Evolutionary conservation across 441 rosid genomes (phyloP), one percentile per base, ranked within the genome.

Genomic region (Bocquillonia castaneifolia): DNA sequence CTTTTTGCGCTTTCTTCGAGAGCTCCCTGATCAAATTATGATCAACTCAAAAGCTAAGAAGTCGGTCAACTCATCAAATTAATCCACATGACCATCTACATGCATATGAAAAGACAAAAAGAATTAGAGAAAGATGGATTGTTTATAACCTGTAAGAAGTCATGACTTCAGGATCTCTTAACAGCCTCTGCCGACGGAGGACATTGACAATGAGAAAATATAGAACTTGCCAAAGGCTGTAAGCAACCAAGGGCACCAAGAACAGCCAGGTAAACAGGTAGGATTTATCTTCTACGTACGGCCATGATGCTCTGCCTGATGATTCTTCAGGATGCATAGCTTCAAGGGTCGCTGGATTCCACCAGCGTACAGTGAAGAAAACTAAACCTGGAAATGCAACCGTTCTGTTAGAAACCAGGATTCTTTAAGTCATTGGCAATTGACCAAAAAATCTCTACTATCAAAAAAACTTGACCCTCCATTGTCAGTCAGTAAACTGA

Each of bases 151-250:
- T 86, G 85, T 91, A 93, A 20, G 97, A 93, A 65, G 99, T 93
- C 99, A 93, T 93, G 68, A 93, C 99, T 85, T 91, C 97, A 58
- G 99, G 99, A 78, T 93, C 99, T 79, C 92, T 85, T 20, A 93
- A 74, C 60, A 93, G 78, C 79, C 99, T 84, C 76, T 93, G 99
- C 36, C 92, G 81, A 58, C 96, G 96, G 0, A 93, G 79, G 71
- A 93, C 97, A 76, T 93, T 76, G 76, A 93, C 99, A 32, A 93
- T 88, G 69, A 93, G 88, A 67, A 89, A 91, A 76, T 91, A 93
- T 62, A 93, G 92, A 52, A 71, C 79, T 75, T 93, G 99, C 99
- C 99, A 93, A 31, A 93, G 86, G 50, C 84, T 80, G 76, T 93
- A 93, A 58, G 86, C 97, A 58, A 72, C 87, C 76, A 93, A 77